A percentile compares a stretch with the other conserved stretches of the same genome.
Evolutionary conservation across 768 basidiomycete species (phyloP).

Genomic region (Lactarius pseudohatsudake): DNA sequence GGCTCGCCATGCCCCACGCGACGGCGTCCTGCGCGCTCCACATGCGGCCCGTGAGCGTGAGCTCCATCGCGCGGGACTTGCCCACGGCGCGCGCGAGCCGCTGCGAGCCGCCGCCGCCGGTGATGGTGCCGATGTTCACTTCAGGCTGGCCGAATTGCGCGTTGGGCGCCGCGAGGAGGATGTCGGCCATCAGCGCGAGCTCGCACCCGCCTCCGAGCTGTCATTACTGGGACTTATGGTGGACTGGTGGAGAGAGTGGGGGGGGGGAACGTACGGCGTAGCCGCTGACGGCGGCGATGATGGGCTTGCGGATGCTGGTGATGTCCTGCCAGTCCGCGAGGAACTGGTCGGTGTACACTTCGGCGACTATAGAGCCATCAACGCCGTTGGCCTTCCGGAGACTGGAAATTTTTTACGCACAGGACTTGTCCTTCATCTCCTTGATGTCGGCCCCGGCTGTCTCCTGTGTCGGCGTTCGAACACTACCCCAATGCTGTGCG

Average conservation of each 20-base stretch:
- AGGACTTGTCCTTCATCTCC: slow-evolving; percentile 97
- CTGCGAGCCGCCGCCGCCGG: slow-evolving; percentile 93
- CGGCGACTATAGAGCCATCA: slow-evolving; percentile 54
- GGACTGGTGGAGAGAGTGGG: neutral
- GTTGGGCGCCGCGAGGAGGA: slow-evolving; percentile 86
- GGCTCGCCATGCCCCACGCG: slow-evolving; percentile 83
- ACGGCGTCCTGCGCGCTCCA: slow-evolving; percentile 82
- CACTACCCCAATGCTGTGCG: neutral
- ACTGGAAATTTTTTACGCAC: slow-evolving; percentile 43
- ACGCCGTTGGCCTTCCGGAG: neutral
- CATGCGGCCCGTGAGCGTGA: slow-evolving; percentile 84
- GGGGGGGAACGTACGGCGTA: slow-evolving; percentile 64
- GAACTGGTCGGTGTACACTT: slow-evolving; percentile 85
- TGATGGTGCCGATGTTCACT: slow-evolving; percentile 93
- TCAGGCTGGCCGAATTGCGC: slow-evolving; percentile 96
- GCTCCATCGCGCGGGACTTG: slow-evolving; percentile 93
- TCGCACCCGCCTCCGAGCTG: slow-evolving; percentile 98
- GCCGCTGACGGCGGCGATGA: slow-evolving; percentile 95
- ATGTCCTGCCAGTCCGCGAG: slow-evolving; percentile 81
- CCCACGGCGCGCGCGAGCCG: slow-evolving; percentile 83
- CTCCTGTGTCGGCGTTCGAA: neutral
- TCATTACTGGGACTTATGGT: too few species aligned
- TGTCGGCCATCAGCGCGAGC: slow-evolving; percentile 94
- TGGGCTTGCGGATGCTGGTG: slow-evolving; percentile 77
- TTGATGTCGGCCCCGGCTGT: slow-evolving; percentile 97